Conservation (phyloP, 192 early-diverging fungal genomes). For the Chytriomyces hyalinus region DNA sequence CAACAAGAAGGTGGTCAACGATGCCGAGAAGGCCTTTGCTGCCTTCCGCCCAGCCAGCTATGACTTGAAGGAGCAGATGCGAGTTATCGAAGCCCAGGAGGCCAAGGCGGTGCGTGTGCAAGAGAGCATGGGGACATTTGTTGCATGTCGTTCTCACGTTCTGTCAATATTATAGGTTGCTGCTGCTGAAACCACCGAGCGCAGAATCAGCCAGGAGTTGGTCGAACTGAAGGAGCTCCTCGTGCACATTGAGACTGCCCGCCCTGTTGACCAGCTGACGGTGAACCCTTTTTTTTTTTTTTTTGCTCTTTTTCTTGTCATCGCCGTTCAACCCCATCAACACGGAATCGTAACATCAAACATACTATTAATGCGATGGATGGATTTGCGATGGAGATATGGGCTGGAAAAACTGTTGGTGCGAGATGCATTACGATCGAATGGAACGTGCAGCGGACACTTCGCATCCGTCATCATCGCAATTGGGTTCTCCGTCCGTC, state of each 20-base stretch:
- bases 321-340: not conserved
- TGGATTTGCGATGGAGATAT: too few relatives aligned
- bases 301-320: not conserved
- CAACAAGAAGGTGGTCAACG: slow-evolving; percentile 89
- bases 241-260: slow-evolving; percentile 89
- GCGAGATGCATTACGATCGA: too few relatives aligned
- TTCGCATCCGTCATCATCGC: too few relatives aligned
- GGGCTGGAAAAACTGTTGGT: too few relatives aligned
- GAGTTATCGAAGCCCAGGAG: slow-evolving; percentile 58
- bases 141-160: too few relatives aligned
- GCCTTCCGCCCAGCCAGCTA: slow-evolving; percentile 81
- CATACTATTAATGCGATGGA: too few relatives aligned
- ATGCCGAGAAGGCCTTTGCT: slow-evolving; percentile 85
- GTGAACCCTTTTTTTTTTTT: slow-evolving; percentile 51
- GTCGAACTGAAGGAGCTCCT: slow-evolving; percentile 86
- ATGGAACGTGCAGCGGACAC: too few relatives aligned
- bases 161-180: slow-evolving; percentile 59
- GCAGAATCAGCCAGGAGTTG: slow-evolving; percentile 85
- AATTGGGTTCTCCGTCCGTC: too few relatives aligned
- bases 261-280: slow-evolving; percentile 92
- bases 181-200: slow-evolving; percentile 81
- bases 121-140: too few relatives aligned
- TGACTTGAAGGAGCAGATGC: slow-evolving; percentile 84
- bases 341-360: too few relatives aligned
- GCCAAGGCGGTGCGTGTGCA: slow-evolving; percentile 57